Percentiles rank a stretch among this genome's conserved stretches.
phyloP scores from a whole-genome alignment of 768 basidiomycete species.

The Suillus tomentosus region DNA sequence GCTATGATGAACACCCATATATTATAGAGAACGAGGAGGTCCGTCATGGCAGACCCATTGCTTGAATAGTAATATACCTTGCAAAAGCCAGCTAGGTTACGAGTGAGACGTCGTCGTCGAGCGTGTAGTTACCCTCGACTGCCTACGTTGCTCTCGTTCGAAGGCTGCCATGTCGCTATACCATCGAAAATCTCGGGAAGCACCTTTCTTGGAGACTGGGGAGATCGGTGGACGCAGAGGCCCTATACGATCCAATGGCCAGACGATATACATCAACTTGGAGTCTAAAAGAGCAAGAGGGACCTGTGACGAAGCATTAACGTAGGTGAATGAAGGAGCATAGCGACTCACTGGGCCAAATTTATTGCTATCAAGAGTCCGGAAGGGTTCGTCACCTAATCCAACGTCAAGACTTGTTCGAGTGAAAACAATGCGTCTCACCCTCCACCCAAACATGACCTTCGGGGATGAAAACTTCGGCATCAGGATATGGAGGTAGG shows the following conservation, averaged over 20 bases:
- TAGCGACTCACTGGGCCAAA: conserved; percentile 62
- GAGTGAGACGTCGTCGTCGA: background rate
- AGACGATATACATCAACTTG: conserved; percentile 49
- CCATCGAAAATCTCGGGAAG: conserved; percentile 27
- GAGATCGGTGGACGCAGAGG: conserved; percentile 26
- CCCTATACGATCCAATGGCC: conserved; percentile 54
- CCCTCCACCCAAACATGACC: conserved; percentile 81
- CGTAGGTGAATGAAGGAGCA: conserved; percentile 7
- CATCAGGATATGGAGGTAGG: conserved; percentile 64
- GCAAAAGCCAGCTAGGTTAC: conserved; percentile 1
- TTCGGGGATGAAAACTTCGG: conserved; percentile 53
- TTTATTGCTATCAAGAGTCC: conserved; percentile 69
- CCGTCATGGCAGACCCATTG: background rate
- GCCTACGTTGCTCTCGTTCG: conserved; percentile 31
- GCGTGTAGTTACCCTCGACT: conserved; percentile 21
- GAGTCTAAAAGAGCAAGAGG: conserved; percentile 53
- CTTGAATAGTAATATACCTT: background rate
- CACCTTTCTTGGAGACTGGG: conserved; percentile 21
- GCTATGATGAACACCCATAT: background rate
- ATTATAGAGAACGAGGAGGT: background rate
- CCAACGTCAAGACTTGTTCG: conserved; percentile 1
- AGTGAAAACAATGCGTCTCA: conserved; percentile 28
- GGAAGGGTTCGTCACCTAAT: conserved; percentile 65
- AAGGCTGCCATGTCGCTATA: conserved; percentile 32
- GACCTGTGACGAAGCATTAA: conserved; percentile 24